Conservation (phyloP, 2,329 filamentous ascomycete genomes). For the Pezicula rhizophila region DNA sequence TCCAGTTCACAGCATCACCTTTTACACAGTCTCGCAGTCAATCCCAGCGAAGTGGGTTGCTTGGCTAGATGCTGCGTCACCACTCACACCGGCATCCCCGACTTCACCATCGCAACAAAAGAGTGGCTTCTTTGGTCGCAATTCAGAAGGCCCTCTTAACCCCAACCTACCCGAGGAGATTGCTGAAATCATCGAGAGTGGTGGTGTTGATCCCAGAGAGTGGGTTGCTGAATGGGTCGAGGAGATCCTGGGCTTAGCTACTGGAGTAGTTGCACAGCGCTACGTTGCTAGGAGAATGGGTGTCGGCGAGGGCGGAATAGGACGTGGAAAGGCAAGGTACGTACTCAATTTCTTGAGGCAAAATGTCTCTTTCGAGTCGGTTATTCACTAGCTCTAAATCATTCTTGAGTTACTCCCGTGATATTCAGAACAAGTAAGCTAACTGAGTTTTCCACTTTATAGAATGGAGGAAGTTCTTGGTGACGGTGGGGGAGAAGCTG, state of each 20-base stretch:
- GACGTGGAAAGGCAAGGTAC: constrained; percentile 49
- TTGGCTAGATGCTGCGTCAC: constrained; percentile 78
- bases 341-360: no score
- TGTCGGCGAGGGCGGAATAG: constrained; percentile 72
- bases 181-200: constrained; percentile 69
- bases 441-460: no score
- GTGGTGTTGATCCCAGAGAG: constrained; percentile 82
- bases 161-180: constrained; percentile 74
- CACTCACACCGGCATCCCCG: constrained; percentile 42
- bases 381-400: no score
- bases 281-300: constrained; percentile 96
- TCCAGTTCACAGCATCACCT: constrained; percentile 85
- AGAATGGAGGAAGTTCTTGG: constrained; percentile 49
- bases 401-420: no score
- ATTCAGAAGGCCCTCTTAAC: constrained; percentile 39
- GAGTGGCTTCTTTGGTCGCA: constrained; percentile 30
- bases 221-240: constrained; percentile 99
- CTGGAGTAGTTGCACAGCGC: constrained; percentile 85
- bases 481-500: constrained; percentile 53
- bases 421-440: no score
- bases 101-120: constrained; percentile 22
- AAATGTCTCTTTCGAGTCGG: no score
- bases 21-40: constrained; percentile 74
- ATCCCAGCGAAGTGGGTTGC: constrained; percentile 81
- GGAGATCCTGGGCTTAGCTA: constrained; percentile 69